These are phyloP conservation scores for Taxawa tesnikishii DNA, from an alignment of 2,329 filamentous ascomycete genomes.

Conservation along the genomic window DNA sequence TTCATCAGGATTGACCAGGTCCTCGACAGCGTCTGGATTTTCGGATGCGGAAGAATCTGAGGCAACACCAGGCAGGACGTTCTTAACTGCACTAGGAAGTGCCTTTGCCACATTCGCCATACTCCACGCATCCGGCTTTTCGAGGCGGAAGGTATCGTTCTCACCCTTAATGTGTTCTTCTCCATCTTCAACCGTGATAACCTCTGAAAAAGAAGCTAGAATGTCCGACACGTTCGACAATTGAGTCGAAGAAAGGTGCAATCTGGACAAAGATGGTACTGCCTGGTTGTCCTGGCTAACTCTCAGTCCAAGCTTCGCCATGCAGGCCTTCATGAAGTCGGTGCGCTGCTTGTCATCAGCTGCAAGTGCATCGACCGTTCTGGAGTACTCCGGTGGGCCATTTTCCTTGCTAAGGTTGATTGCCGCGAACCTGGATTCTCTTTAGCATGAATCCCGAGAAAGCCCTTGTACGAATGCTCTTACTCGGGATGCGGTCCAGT, in stretches of 20 bases:
- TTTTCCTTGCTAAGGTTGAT: constrained; percentile 57
- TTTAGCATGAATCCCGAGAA: constrained; percentile 8
- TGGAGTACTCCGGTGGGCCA: constrained; percentile 56
- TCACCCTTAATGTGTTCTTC: constrained; percentile 67
- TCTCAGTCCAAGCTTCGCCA: constrained; percentile 70
- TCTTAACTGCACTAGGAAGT: constrained; percentile 14
- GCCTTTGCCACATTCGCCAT: constrained; percentile 14
- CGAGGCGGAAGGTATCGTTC: constrained; percentile 70
- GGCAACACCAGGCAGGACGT: constrained; percentile 7
- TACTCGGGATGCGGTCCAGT: constrained; percentile 91
- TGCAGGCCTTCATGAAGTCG: constrained; percentile 65
- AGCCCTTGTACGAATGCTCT: constrained; percentile 20
- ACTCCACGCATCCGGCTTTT: constrained; percentile 37
- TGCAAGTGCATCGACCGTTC: constrained; percentile 54
- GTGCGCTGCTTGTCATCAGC: constrained; percentile 58
- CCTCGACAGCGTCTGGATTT: constrained; percentile 17
- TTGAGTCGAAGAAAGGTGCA: constrained; percentile 67
- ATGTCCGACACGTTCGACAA: constrained; percentile 55
- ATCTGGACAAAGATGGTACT: constrained; percentile 65
- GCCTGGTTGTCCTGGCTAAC: constrained; percentile 56
- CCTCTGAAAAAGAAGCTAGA: constrained; percentile 52
- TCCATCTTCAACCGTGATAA: constrained; percentile 40
- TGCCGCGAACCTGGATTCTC: constrained; percentile 57
- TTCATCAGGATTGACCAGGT: constrained; percentile 26
- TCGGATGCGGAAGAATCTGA: constrained; percentile 16